phyloP scores from a whole-genome alignment of 1,284 basidiomycete species.

The Apiotrichum gamsii region DNA sequence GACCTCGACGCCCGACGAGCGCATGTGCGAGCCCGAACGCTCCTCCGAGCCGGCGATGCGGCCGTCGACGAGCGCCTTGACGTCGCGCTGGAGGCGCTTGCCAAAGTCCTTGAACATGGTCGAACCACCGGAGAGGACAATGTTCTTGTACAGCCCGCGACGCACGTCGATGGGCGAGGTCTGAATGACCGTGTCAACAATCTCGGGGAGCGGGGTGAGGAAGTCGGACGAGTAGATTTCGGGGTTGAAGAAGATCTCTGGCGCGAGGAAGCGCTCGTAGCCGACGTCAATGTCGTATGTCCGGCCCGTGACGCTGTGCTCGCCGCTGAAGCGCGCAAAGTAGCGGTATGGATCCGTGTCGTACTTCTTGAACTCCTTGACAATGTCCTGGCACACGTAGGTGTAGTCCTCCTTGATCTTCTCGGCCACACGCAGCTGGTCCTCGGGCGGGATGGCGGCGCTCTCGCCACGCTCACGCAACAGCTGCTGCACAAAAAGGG shows the following conservation, averaged over 20 bases:
- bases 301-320: slow-evolving; percentile 87
- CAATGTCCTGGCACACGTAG: slow-evolving; percentile 98
- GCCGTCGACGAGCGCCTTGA: slow-evolving; percentile 89
- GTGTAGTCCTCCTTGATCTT: slow-evolving; percentile 98
- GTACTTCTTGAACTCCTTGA: slow-evolving; percentile 97
- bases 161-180: slow-evolving; percentile 93
- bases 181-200: slow-evolving; percentile 95
- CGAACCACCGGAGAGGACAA: slow-evolving; percentile 88
- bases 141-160: slow-evolving; percentile 94
- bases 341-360: slow-evolving; percentile 94
- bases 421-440: slow-evolving; percentile 83
- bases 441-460: slow-evolving; percentile 86
- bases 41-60: slow-evolving; percentile 72
- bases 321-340: slow-evolving; percentile 89
- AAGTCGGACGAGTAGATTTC: slow-evolving; percentile 98
- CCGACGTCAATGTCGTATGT: slow-evolving; percentile 90
- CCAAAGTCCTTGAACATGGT: slow-evolving; percentile 99
- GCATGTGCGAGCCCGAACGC: slow-evolving; percentile 68
- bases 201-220: slow-evolving; percentile 90
- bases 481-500: slow-evolving; percentile 93
- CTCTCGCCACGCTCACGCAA: slow-evolving; percentile 94
- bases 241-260: slow-evolving; percentile 99
- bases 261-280: slow-evolving; percentile 97
- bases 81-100: slow-evolving; percentile 86
- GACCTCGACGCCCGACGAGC: slow-evolving; percentile 88